A percentile compares a stretch with the other conserved stretches of the same genome.
Conservation (phyloP, 2,329 filamentous ascomycete species). For the Aspergillus fijiensis region DNA sequence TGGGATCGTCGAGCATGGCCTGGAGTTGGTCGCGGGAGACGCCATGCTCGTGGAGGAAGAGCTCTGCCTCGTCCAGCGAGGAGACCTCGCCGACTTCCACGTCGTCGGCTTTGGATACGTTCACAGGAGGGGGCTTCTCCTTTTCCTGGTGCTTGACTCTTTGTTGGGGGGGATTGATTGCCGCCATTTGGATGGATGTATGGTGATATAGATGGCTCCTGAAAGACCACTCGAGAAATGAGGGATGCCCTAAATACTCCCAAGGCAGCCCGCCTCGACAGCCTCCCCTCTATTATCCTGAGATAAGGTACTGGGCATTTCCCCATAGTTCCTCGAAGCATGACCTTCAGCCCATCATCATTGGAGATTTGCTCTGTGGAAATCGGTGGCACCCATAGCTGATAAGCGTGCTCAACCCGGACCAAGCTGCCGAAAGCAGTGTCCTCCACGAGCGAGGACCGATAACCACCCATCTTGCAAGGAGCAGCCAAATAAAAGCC, state of each 20-base stretch:
- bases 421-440: too few species aligned
- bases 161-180: background rate
- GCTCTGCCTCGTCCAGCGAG: conserved; percentile 50
- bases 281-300: too few species aligned
- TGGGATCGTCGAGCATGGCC: conserved; percentile 47
- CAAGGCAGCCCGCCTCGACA: too few species aligned
- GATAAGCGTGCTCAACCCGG: too few species aligned
- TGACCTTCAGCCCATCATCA: too few species aligned
- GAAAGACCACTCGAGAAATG: too few species aligned
- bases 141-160: background rate
- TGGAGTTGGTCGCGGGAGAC: conserved; percentile 46
- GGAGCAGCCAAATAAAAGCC: background rate
- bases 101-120: conserved; percentile 10
- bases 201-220: too few species aligned
- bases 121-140: background rate
- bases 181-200: background rate
- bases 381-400: too few species aligned
- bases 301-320: too few species aligned
- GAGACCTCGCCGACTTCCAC: conserved; percentile 23
- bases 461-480: background rate
- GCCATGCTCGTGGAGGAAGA: conserved; percentile 52
- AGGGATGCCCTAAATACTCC: too few species aligned
- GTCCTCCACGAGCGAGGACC: background rate
- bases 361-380: too few species aligned
- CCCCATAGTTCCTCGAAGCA: too few species aligned